phyloP scores from a whole-genome alignment of 768 basidiomycete genomes.

The Leccinum arenicola region DNA sequence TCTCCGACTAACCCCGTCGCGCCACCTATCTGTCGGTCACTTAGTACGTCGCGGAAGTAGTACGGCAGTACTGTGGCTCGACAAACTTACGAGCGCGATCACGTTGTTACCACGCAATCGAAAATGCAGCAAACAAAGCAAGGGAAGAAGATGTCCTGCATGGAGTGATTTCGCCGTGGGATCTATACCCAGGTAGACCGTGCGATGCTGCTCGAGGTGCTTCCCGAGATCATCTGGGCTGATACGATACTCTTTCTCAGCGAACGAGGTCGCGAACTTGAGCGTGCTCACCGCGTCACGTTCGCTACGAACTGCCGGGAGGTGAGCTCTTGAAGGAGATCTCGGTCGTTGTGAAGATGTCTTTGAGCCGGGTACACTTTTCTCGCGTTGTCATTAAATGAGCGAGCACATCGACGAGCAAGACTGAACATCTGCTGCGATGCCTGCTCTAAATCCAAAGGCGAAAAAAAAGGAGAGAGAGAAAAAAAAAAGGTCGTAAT shows the following conservation, averaged over 20 bases:
- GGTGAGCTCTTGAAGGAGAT: conserved; percentile 33
- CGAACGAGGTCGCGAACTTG: background rate
- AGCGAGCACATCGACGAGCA: conserved; percentile 17
- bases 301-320: conserved; percentile 35
- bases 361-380: conserved; percentile 1
- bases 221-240: conserved; percentile 43
- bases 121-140: conserved; percentile 87
- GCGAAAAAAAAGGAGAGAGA: background rate
- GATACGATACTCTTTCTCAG: conserved; percentile 4
- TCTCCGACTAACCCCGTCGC: conserved; percentile 97
- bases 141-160: conserved; percentile 88
- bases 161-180: conserved; percentile 90
- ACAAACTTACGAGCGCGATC: conserved; percentile 72
- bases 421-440: conserved; percentile 21
- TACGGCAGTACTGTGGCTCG: background rate
- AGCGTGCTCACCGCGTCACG: conserved; percentile 32
- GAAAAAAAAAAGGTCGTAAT: background rate
- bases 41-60: background rate
- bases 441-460: background rate
- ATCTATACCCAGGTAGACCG: conserved; percentile 87
- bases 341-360: conserved; percentile 18
- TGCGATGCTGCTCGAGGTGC: conserved; percentile 40
- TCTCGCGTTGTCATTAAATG: background rate
- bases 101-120: conserved; percentile 77
- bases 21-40: conserved; percentile 78